Base-by-base conservation (phyloP, 495 filamentous ascomycete genomes). In the Paragyromitra xinjiangensis region DNA sequence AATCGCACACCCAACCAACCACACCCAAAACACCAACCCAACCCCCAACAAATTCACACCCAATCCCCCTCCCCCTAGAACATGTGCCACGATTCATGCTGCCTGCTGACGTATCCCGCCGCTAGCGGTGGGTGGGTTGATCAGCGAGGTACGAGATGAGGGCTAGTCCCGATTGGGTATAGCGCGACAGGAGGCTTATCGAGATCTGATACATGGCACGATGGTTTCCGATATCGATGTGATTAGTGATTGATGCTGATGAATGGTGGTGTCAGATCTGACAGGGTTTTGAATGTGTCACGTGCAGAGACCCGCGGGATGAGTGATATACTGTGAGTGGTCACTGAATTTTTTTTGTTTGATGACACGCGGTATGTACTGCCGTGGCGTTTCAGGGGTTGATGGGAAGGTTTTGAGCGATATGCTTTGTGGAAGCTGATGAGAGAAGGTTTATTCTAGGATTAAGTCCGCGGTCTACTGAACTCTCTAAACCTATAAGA, bases 131-230 rank as follows among this genome's bases (percentile, higher is more conserved):
- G 44, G 44, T 48, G 44, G 11, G 44, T 48, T 48, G 44, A 48
- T 48, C 44, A 48, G 16, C 44, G 44, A 48, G 44, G 44, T 48
- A 48, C 53, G 24, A 56, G 53, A 56, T 29, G 53, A 26, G 53
- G 51, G 7, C 53, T 56, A 56, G 53, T 29, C 53, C 53, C 24
- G 22, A 56, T 56, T 12, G 12, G 24, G 19, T 2, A 56, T 56
- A 22, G 24, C 8, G 53, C 53, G 22, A 22, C 24, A 14, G 53
- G 24, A 14, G 24, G 53, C 53, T 56, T 56, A 56, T 56, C 53
- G 53, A 56, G 24, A 56, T 56, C 53, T 14, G 53, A 56, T 56
- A 56, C 53, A 56, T 56, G 53, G 53, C 53, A 22, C 53, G 53
- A 56, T 48, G 44, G 44, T 11, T 48, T 48, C 44, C 44, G 44